Evolutionary conservation across 108 stramenopile genomes (phyloP), one percentile per base, ranked within the genome.

Genomic region (Nitzschia sp.): DNA sequence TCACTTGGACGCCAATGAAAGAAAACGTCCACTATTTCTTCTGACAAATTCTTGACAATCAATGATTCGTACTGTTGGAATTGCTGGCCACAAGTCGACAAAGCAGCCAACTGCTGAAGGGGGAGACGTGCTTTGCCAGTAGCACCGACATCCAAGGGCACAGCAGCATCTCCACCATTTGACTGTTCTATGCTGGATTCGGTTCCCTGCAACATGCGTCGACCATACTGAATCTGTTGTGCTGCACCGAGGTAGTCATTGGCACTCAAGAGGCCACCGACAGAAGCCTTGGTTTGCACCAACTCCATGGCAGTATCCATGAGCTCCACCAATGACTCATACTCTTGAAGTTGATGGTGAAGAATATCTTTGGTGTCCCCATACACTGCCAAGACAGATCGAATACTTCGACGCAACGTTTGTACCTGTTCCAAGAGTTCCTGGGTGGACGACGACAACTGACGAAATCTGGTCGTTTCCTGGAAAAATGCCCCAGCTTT

Each of bases 1-100:
- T 60, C 58, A 38, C 43, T 44, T 22, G 75, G 34, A 34, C 41
- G 19, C 89, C 92, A 93, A 43, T 85, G 77, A 51, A 93, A 80
- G 80, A 90, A 90, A 39, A 82, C 80, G 41, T 93, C 92, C 26
- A 90, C 86, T 38, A 94, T 63, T 57, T 90, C 90, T 60, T 91
- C 82, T 19, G 84, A 78, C 37, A 94, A 59, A 66, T 81, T 89
- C 10, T 81, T 76, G 10, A 87, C 86, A n/a, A 91, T 87, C 20
- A 94, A 69, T 24, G 83, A 78, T 65, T 94, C 89, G 51, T 90
- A 94, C 55, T 94, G 85, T 40, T 76, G 72, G 20, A 94, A 82
- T 53, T 91, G 90, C 22, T 84, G 81, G 1, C 75, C 75, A 24
- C 85, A 75, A 17, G 87, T 79, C 38, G 75, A 80, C 50, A 94